phyloP scores from a whole-genome alignment of 2,329 filamentous ascomycete species.

The Torrubiella hemipterigena region DNA sequence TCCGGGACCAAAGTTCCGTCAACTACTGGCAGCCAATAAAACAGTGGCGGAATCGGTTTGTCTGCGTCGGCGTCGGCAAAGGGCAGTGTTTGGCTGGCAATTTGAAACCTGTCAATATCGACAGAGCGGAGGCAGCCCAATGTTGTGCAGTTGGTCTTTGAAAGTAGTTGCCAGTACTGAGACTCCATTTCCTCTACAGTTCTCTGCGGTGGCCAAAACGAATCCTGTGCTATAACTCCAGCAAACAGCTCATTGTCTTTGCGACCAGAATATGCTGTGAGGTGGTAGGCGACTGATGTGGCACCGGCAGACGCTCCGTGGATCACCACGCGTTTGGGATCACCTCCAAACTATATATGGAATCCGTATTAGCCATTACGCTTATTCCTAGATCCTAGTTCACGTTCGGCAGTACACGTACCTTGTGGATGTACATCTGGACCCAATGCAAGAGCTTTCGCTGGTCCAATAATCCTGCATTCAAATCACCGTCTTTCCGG shows the following conservation, averaged over 20 bases:
- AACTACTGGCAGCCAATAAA: slow-evolving; percentile 39
- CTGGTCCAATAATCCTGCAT: slow-evolving; percentile 54
- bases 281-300: slow-evolving; percentile 43
- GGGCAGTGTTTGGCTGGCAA: slow-evolving; percentile 17
- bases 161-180: slow-evolving; percentile 19
- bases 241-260: slow-evolving; percentile 30
- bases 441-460: slow-evolving; percentile 49
- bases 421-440: slow-evolving; percentile 40
- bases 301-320: slow-evolving; percentile 51
- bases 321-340: slow-evolving; percentile 46
- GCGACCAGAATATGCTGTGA: slow-evolving; percentile 32
- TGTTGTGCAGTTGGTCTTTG: slow-evolving; percentile 5
- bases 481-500: slow-evolving; percentile 42
- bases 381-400: no score
- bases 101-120: slow-evolving; percentile 23
- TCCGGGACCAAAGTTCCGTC: slow-evolving; percentile 34
- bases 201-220: slow-evolving; percentile 38
- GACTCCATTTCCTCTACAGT: slow-evolving; percentile 31
- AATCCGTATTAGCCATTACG: no score
- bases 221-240: slow-evolving; percentile 32
- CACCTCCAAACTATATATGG: slow-evolving; percentile 39
- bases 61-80: slow-evolving; percentile 26
- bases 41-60: slow-evolving; percentile 21
- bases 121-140: slow-evolving; percentile 29
- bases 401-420: slow-evolving; percentile 9